Conservation (phyloP, 2,329 filamentous ascomycete species). For the Diaporthe sp. region DNA sequence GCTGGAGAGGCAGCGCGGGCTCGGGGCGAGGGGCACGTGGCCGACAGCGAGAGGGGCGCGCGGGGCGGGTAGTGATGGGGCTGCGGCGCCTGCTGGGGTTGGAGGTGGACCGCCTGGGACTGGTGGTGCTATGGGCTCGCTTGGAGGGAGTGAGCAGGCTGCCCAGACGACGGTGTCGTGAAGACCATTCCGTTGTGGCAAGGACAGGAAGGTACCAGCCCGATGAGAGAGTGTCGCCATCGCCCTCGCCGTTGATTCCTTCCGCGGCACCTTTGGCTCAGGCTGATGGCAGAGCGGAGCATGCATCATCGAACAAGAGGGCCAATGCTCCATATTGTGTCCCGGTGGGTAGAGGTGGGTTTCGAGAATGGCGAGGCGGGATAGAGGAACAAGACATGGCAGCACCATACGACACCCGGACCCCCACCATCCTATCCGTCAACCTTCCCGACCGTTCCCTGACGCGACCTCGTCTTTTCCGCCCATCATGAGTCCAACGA, state of each 20-base stretch:
- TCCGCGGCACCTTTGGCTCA: too few species aligned
- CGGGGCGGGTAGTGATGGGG: conserved; percentile 24
- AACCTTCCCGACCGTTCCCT: background rate
- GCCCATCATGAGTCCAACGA: background rate
- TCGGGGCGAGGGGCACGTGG: conserved; percentile 64
- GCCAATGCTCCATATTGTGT: background rate
- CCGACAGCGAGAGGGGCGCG: conserved; percentile 45
- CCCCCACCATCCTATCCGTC: background rate
- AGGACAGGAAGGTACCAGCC: background rate
- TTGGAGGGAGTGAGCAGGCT: background rate
- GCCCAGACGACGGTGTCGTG: background rate
- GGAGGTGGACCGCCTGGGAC: background rate
- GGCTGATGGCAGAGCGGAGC: background rate
- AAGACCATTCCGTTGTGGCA: background rate
- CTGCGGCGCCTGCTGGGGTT: background rate
- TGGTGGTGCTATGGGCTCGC: background rate
- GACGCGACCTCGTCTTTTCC: background rate
- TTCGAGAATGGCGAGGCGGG: background rate
- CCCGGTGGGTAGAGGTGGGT: background rate
- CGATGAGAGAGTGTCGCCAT: background rate
- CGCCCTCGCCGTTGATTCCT: background rate
- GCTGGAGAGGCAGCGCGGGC: conserved; percentile 63
- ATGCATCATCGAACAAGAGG: too few species aligned
- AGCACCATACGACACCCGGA: background rate
- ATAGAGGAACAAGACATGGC: background rate